Evolutionary conservation across 2,329 filamentous ascomycete species (phyloP).

Genomic region (Pestalotiopsis sp.): DNA sequence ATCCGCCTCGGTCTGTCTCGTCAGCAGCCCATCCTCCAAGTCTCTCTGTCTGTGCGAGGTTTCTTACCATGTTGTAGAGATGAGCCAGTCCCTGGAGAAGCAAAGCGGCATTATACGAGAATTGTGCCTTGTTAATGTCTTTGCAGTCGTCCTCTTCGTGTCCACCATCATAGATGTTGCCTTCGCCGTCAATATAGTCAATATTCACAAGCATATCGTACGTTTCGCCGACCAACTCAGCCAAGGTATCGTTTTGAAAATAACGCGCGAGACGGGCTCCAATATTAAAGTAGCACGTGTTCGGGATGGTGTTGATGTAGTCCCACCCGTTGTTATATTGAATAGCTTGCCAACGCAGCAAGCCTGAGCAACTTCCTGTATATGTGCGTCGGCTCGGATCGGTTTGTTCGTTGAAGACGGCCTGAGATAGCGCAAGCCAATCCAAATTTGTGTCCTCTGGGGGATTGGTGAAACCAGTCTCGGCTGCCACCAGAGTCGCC

Average conservation of each 20-base stretch:
- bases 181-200: slow-evolving; percentile 63
- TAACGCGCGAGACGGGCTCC: slow-evolving; percentile 73
- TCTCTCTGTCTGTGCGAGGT: not conserved
- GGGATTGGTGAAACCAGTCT: slow-evolving; percentile 65
- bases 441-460: slow-evolving; percentile 51
- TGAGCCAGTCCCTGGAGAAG: slow-evolving; percentile 65
- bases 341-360: slow-evolving; percentile 78
- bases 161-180: slow-evolving; percentile 67
- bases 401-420: slow-evolving; percentile 68
- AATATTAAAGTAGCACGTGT: slow-evolving; percentile 66
- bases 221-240: slow-evolving; percentile 60
- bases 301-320: slow-evolving; percentile 72
- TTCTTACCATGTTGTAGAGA: slow-evolving; percentile 66
- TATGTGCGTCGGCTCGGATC: slow-evolving; percentile 61
- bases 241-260: slow-evolving; percentile 67
- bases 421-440: slow-evolving; percentile 69
- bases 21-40: slow-evolving; percentile 17
- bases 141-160: slow-evolving; percentile 61
- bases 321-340: slow-evolving; percentile 74
- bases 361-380: slow-evolving; percentile 64
- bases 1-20: slow-evolving; percentile 48
- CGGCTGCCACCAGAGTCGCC: slow-evolving; percentile 68
- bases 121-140: slow-evolving; percentile 63
- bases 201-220: slow-evolving; percentile 64
- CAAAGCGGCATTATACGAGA: slow-evolving; percentile 68